Evolutionary conservation across 768 basidiomycete genomes (phyloP).

Genomic region (Cyathus striatus): DNA sequence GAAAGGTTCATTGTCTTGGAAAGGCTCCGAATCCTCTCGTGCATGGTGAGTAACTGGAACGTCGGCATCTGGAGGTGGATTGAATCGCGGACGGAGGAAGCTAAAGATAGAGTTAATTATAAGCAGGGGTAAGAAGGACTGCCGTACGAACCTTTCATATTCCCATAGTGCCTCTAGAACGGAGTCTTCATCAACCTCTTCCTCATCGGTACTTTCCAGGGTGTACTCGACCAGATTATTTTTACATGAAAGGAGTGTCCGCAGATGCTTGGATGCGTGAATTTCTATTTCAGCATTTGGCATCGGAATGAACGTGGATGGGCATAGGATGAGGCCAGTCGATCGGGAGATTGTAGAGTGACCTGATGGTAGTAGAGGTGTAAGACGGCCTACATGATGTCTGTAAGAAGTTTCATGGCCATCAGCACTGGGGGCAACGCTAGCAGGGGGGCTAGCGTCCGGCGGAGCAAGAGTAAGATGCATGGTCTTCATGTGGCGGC

Average conservation of each 20-base stretch:
- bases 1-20: slow-evolving; percentile 10
- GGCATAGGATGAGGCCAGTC: slow-evolving; percentile 56
- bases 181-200: slow-evolving; percentile 31
- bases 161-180: slow-evolving; percentile 39
- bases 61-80: slow-evolving; percentile 44
- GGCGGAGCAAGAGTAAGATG: slow-evolving; percentile 54
- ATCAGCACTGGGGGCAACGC: no score
- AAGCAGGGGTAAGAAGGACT: slow-evolving; percentile 3
- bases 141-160: slow-evolving; percentile 44
- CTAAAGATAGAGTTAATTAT: slow-evolving; percentile 23
- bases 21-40: background rate
- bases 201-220: slow-evolving; percentile 23
- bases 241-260: slow-evolving; percentile 35
- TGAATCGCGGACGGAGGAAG: slow-evolving; percentile 59
- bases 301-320: slow-evolving; percentile 54
- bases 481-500: slow-evolving; percentile 41
- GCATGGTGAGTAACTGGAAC: background rate
- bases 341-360: slow-evolving; percentile 30
- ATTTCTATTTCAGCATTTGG: slow-evolving; percentile 57
- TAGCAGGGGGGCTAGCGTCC: slow-evolving; percentile 2
- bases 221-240: slow-evolving; percentile 31
- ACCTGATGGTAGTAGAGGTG: background rate
- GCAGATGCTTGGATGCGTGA: slow-evolving; percentile 60
- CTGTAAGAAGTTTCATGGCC: background rate
- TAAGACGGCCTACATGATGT: slow-evolving; percentile 2